Percentiles rank a stretch among this genome's conserved stretches.
Evolutionary conservation across 495 filamentous ascomycete genomes (phyloP).

Genomic region (Penicillium daleae): DNA sequence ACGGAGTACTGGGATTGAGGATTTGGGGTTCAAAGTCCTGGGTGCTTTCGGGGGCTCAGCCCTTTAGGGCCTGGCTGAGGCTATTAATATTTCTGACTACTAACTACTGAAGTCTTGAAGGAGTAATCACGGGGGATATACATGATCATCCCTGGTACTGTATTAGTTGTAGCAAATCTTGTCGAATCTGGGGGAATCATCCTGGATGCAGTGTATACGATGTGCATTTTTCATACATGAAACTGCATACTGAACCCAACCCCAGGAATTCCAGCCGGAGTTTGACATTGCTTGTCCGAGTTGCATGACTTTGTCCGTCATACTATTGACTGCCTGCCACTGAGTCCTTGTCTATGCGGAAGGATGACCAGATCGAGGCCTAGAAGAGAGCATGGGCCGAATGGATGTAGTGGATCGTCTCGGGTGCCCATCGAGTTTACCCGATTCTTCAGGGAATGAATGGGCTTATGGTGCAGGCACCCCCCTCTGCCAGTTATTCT

Average conservation of each 20-base stretch:
- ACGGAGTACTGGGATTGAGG: background rate
- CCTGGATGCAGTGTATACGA: conserved; percentile 1
- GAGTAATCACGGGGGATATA: background rate
- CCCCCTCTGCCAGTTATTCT: background rate
- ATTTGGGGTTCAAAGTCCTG: background rate
- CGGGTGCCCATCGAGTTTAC: background rate
- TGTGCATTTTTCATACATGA: background rate
- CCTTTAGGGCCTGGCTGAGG: background rate
- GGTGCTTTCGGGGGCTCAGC: background rate
- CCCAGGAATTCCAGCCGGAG: background rate
- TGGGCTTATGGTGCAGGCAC: background rate
- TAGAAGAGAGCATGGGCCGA: background rate
- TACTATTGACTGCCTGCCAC: background rate
- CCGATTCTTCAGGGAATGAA: background rate
- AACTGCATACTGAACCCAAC: background rate
- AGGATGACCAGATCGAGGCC: background rate
- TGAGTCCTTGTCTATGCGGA: background rate
- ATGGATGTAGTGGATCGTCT: background rate
- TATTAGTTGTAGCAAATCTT: no score
- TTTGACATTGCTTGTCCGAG: background rate
- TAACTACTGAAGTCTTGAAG: background rate
- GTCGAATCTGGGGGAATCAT: background rate
- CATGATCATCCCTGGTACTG: no score
- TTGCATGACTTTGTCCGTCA: conserved; percentile 1
- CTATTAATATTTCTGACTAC: background rate